phyloP scores from a whole-genome alignment of 2,329 filamentous ascomycete genomes.

The Pochonia chlamydosporia region DNA sequence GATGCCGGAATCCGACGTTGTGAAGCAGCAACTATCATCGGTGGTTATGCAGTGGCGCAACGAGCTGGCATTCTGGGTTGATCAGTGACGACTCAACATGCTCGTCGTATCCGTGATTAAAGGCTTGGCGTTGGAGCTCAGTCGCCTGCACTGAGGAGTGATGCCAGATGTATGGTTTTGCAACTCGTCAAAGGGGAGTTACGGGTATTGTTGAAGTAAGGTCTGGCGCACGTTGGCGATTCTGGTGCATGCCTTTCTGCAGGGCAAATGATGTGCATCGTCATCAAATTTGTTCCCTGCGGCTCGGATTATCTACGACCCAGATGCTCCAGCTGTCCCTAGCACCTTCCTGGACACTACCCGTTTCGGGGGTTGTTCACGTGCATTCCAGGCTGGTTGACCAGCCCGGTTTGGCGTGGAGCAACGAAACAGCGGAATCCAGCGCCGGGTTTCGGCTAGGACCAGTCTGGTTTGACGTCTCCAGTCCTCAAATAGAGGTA shows the following conservation, averaged over 20 bases:
- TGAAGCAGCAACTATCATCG: conserved; percentile 1
- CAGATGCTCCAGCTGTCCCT: not conserved
- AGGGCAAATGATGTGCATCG: conserved; percentile 4
- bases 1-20: conserved; percentile 12
- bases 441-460: too few species aligned
- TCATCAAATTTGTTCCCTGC: conserved; percentile 2
- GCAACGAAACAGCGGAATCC: too few species aligned
- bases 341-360: too few species aligned
- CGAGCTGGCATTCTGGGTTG: conserved; percentile 1
- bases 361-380: too few species aligned
- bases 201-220: not conserved
- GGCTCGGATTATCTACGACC: conserved; percentile 11
- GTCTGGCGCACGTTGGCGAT: too few species aligned
- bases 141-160: too few species aligned
- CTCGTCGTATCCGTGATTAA: not conserved
- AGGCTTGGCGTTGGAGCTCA: too few species aligned
- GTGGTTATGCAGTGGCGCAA: conserved; percentile 6
- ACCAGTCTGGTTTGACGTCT: too few species aligned
- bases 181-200: not conserved
- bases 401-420: too few species aligned
- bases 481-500: too few species aligned
- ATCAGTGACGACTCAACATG: not conserved
- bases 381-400: too few species aligned
- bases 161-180: too few species aligned
- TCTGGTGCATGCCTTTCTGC: not conserved